Percentiles rank a stretch among this genome's conserved stretches.
These are phyloP conservation scores for Drechslerella stenobrocha DNA, from an alignment of 2,329 filamentous ascomycete genomes.

Conservation along the genomic window DNA sequence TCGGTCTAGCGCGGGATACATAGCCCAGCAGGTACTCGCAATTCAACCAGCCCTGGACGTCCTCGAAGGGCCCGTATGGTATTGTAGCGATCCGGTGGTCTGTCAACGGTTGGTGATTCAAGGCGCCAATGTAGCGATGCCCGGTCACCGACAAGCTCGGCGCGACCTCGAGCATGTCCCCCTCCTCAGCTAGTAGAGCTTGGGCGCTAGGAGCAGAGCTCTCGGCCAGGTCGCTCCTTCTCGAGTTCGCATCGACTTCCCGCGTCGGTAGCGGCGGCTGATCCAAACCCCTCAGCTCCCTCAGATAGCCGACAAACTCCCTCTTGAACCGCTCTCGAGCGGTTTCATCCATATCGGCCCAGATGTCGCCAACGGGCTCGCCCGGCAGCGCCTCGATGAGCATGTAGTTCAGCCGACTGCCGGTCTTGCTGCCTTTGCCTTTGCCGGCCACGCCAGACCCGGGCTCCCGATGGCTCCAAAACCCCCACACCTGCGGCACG, in stretches of 20 bases:
- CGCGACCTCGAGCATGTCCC: not conserved
- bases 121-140: conserved; percentile 23
- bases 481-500: conserved; percentile 35
- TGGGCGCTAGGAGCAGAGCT: conserved; percentile 14
- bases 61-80: conserved; percentile 39
- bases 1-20: conserved; percentile 25
- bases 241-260: conserved; percentile 13
- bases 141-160: not conserved
- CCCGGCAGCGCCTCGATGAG: conserved; percentile 42
- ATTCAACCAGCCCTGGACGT: conserved; percentile 29
- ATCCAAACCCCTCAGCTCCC: conserved; percentile 26
- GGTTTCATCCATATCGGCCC: conserved; percentile 30
- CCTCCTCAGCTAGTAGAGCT: not conserved
- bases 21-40: conserved; percentile 45
- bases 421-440: conserved; percentile 1
- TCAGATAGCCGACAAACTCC: conserved; percentile 33
- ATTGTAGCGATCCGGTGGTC: conserved; percentile 45
- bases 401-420: conserved; percentile 37
- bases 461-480: conserved; percentile 31
- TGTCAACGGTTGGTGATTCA: conserved; percentile 33
- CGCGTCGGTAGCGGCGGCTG: conserved; percentile 18
- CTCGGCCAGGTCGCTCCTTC: not conserved
- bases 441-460: not conserved
- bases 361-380: conserved; percentile 30
- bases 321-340: conserved; percentile 21